phyloP scores from a whole-genome alignment of 1,284 basidiomycete species.

The Lentinus polychrous region DNA sequence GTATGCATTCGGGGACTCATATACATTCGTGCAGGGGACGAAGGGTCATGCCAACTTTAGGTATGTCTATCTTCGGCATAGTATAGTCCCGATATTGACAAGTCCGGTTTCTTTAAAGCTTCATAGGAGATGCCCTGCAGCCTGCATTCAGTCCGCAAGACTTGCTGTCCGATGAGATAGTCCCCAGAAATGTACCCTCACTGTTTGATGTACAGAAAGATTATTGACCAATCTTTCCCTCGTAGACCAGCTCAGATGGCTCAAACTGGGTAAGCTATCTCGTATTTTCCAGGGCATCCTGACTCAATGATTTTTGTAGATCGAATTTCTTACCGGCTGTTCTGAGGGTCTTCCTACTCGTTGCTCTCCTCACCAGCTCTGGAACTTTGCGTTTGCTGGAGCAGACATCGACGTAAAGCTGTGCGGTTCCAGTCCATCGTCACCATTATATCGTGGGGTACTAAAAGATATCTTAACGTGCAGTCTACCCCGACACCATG shows the following conservation, averaged over 20 bases:
- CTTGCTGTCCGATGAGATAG: conserved; percentile 37
- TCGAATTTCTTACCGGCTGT: conserved; percentile 47
- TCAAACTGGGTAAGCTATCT: conserved; percentile 38
- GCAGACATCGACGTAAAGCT: conserved; percentile 42
- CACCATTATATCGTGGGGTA: neutral
- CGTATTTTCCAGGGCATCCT: neutral
- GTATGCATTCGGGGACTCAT: conserved; percentile 19
- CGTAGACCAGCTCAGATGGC: conserved; percentile 48
- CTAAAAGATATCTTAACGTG: neutral
- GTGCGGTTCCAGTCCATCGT: conserved; percentile 21
- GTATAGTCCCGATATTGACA: neutral
- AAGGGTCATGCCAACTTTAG: conserved; percentile 42
- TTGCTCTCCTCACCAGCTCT: conserved; percentile 41
- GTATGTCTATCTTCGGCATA: conserved; percentile 17
- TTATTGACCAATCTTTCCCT: neutral
- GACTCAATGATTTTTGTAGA: conserved; percentile 21
- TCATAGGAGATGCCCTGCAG: conserved; percentile 42
- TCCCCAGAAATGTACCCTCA: conserved; percentile 35
- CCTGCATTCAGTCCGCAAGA: conserved; percentile 37
- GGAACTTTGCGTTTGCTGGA: conserved; percentile 54
- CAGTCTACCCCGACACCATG: conserved; percentile 32
- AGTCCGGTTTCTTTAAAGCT: conserved; percentile 26
- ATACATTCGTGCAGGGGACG: conserved; percentile 48
- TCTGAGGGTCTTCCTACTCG: conserved; percentile 35
- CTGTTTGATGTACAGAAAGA: neutral